Base-by-base conservation (phyloP, 257 asterid species). In the Nicotiana benthamiana region DNA sequence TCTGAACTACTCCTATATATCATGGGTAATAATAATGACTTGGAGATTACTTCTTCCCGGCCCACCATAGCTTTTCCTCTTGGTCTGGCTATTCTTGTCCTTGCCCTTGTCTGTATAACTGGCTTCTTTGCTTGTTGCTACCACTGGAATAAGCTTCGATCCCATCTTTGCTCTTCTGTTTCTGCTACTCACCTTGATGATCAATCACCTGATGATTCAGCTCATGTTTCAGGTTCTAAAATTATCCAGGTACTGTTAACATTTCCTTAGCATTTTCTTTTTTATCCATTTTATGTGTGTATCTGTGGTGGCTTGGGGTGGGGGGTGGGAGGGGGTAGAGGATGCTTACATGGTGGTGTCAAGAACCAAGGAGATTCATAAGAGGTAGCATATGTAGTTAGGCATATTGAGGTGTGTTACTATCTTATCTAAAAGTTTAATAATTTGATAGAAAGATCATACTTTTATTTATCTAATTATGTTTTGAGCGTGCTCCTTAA, bases 1-100 rank as follows among this genome's bases (percentile, higher is more conserved):
- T 40, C 46, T 40, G 46, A 40, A 40, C 11, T 40, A 40, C 46
- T 40, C 46, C 10, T 36, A 7, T 40, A 40, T 40, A 40, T 40
- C 6, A 40, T 40, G 46, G 46, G 46, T 40, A 40, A 40, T 7
- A 40, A 40, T 40, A 40, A 9, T 40, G 9, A 9, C 11, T 36
- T 36, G 46, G 9, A 10, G 6, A 11, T 61, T 24, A 24, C 56
- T 5, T 70, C 20, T 3, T 70, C 57, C 28, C 77, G 77, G 30
- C 77, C 77, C 15, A 40, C 12, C 1, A 70, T 70, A 70, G 34
- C 57, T 43, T 70, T 70, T 70, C 77, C 77, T 11, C 30, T 70
- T 40, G 77, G 77, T 70, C 7, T 70, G 43, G 77, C 34, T 20
- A 6, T 70, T 12, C 77, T 70, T 40, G 77, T 70, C 1, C 57